Percentiles rank a stretch among this genome's conserved stretches.
These are phyloP conservation scores for Persicaria maculosa DNA, from an alignment of 148 eudicot genomes.

Conservation along the genomic window DNA sequence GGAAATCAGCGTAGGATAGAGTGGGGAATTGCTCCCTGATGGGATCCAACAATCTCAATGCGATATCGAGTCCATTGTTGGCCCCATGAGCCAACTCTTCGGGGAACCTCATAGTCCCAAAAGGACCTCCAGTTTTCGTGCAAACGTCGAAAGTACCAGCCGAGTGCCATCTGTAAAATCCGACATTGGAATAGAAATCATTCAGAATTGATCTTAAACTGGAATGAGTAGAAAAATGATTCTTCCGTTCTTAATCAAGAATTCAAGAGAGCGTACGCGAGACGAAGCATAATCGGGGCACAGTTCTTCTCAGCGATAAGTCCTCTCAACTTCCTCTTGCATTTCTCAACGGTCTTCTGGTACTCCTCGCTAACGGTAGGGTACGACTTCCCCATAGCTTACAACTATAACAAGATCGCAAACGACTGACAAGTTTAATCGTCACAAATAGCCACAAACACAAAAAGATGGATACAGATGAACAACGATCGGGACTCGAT, in stretches of 20 bases:
- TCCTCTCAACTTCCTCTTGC: slow-evolving; percentile 40
- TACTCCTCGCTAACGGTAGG: slow-evolving; percentile 45
- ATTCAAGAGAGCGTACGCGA: slow-evolving; percentile 20
- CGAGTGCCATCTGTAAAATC: slow-evolving; percentile 61
- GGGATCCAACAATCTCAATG: slow-evolving; percentile 58
- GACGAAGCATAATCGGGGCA: slow-evolving; percentile 48
- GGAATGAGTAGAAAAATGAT: background rate
- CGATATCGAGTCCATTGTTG: slow-evolving; percentile 66
- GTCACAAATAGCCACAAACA: background rate
- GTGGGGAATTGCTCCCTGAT: slow-evolving; percentile 54
- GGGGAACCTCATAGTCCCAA: slow-evolving; percentile 55
- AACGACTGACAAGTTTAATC: background rate
- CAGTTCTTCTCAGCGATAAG: slow-evolving; percentile 39
- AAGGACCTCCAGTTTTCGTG: slow-evolving; percentile 71
- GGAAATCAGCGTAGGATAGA: slow-evolving; percentile 41
- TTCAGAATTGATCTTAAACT: background rate
- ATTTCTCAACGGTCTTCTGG: slow-evolving; percentile 36
- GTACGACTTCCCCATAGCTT: slow-evolving; percentile 36
- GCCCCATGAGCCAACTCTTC: slow-evolving; percentile 56
- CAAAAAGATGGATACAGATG: background rate
- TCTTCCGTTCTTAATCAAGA: background rate
- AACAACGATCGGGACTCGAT: background rate
- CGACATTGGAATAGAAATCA: background rate
- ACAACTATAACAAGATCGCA: background rate
- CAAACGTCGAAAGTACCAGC: slow-evolving; percentile 64